Percentiles rank a stretch among this genome's conserved stretches.
Evolutionary conservation across 176 grass and related monocot genomes (phyloP).

Genomic region (Dendrocalamus sinicus): DNA sequence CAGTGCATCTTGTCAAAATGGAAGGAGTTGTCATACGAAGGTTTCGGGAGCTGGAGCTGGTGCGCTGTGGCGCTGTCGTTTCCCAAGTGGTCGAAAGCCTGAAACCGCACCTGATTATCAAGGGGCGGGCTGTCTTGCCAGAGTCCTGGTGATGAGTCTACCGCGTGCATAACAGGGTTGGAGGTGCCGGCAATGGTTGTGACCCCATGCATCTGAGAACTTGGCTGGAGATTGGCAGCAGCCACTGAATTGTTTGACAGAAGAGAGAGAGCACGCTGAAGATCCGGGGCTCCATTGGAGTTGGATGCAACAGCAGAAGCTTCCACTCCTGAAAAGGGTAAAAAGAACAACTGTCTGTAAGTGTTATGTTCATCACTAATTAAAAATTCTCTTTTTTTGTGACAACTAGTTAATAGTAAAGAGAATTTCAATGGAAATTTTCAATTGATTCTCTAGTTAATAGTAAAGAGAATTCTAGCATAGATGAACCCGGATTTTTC

Average conservation of each 20-base stretch:
- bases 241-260: conserved; percentile 68
- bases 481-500: background rate
- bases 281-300: conserved; percentile 61
- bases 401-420: background rate
- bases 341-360: background rate
- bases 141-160: conserved; percentile 21
- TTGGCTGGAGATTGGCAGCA: conserved; percentile 30
- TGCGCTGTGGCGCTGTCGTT: background rate
- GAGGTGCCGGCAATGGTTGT: conserved; percentile 8
- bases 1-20: conserved; percentile 45
- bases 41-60: conserved; percentile 37
- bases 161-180: conserved; percentile 25
- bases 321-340: conserved; percentile 55
- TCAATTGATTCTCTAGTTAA: background rate
- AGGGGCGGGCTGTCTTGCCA: conserved; percentile 24
- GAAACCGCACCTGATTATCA: conserved; percentile 27
- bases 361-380: background rate
- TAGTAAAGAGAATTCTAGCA: background rate
- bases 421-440: background rate
- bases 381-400: background rate
- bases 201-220: conserved; percentile 40
- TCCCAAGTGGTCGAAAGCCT: conserved; percentile 5
- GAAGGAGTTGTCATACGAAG: background rate
- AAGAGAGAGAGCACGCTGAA: conserved; percentile 97
- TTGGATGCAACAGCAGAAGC: conserved; percentile 51